phyloP scores from a whole-genome alignment of 352 stramenopile genomes.

The Aphanomyces cochlioides region DNA sequence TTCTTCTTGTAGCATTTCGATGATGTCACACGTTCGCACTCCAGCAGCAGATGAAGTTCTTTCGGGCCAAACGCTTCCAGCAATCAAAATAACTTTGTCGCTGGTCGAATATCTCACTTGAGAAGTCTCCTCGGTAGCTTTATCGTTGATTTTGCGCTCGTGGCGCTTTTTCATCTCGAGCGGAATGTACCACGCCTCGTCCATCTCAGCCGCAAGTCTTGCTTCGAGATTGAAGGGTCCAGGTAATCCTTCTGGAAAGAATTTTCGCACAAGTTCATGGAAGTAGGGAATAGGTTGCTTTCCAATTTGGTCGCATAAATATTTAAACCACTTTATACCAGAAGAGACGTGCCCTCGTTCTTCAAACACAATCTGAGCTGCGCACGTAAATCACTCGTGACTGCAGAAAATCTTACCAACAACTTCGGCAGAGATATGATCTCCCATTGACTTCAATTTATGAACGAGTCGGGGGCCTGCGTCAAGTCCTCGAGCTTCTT shows the following conservation, averaged over 20 bases:
- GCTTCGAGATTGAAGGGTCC: constrained; percentile 75
- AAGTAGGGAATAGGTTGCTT: constrained; percentile 65
- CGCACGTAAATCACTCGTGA: too few relatives aligned
- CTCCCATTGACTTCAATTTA: constrained; percentile 63
- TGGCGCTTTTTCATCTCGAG: constrained; percentile 49
- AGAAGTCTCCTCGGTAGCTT: not conserved
- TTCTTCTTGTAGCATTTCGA: constrained; percentile 55
- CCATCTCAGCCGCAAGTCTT: constrained; percentile 66
- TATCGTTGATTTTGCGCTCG: not conserved
- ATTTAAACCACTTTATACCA: constrained; percentile 79
- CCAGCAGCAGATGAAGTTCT: constrained; percentile 84
- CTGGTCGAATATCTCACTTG: not conserved
- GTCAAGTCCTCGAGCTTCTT: constrained; percentile 74
- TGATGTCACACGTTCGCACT: constrained; percentile 74
- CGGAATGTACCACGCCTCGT: constrained; percentile 60
- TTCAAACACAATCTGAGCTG: constrained; percentile 70
- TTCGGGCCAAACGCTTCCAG: constrained; percentile 80
- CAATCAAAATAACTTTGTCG: constrained; percentile 53
- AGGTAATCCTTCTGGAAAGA: constrained; percentile 71
- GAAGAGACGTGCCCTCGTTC: constrained; percentile 70
- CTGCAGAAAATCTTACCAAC: constrained; percentile 33
- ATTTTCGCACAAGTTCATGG: constrained; percentile 70
- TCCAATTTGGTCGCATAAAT: constrained; percentile 46
- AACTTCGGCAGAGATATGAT: constrained; percentile 57
- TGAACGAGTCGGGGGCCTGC: constrained; percentile 70